These are phyloP conservation scores for Ganoderma lingzhi DNA, from an alignment of 1,284 basidiomycete species.

Conservation along the genomic window DNA sequence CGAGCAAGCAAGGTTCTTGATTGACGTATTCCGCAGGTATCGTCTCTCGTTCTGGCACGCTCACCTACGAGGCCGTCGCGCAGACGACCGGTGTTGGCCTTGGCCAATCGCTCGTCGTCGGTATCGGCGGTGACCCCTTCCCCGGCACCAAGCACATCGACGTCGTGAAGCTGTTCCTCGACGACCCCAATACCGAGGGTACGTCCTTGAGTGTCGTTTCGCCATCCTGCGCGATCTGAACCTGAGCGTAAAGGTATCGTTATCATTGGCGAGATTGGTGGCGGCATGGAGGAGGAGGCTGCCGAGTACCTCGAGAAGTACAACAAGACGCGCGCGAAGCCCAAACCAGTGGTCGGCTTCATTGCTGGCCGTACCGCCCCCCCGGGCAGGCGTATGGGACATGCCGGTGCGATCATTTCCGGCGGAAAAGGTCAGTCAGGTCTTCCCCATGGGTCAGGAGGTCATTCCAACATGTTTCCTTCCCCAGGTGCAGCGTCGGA, in stretches of 20 bases:
- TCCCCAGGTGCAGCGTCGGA: slow-evolving; percentile 85
- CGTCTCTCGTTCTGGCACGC: slow-evolving; percentile 95
- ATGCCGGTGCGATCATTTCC: slow-evolving; percentile 97
- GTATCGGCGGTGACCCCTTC: slow-evolving; percentile 99
- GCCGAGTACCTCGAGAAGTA: slow-evolving; percentile 94
- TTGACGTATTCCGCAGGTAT: slow-evolving; percentile 66
- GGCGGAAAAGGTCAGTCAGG: slow-evolving; percentile 86
- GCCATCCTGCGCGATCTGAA: background rate
- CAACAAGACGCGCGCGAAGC: slow-evolving; percentile 89
- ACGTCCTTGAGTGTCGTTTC: slow-evolving; percentile 13
- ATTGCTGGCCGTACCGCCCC: slow-evolving; percentile 98
- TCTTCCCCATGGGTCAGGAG: background rate
- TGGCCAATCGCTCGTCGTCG: slow-evolving; percentile 96
- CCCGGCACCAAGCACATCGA: slow-evolving; percentile 96
- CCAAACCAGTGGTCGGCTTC: slow-evolving; percentile 98
- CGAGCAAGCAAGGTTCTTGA: background rate
- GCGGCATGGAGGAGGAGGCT: slow-evolving; percentile 99
- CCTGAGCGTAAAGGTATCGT: slow-evolving; percentile 78
- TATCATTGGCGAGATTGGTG: slow-evolving; percentile 98
- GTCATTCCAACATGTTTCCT: background rate
- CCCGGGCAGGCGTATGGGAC: slow-evolving; percentile 98
- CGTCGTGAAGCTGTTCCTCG: slow-evolving; percentile 95
- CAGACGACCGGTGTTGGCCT: slow-evolving; percentile 97
- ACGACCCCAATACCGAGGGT: slow-evolving; percentile 94
- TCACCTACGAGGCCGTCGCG: slow-evolving; percentile 92